These are phyloP conservation scores for Martiniozyma abietophila DNA, from an alignment of 805 yeast species.

Conservation along the genomic window DNA sequence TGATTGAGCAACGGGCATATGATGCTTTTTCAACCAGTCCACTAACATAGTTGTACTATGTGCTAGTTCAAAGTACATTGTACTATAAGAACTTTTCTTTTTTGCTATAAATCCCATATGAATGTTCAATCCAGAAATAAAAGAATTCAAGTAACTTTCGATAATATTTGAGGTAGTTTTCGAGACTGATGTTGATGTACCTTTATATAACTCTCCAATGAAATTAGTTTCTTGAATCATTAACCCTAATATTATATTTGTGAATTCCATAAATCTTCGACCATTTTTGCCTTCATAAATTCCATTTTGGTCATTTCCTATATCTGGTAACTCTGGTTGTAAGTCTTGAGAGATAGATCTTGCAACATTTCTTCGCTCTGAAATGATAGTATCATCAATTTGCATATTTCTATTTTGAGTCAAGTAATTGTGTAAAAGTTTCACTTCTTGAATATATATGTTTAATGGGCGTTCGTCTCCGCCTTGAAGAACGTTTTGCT, in stretches of 20 bases:
- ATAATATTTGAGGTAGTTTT: constrained; percentile 51
- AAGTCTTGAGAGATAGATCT: constrained; percentile 34
- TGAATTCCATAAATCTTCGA: constrained; percentile 14
- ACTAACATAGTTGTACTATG: constrained; percentile 11
- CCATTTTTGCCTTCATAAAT: constrained; percentile 21
- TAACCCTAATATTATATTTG: constrained; percentile 9
- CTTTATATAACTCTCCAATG: constrained; percentile 25
- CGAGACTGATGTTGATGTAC: constrained; percentile 29
- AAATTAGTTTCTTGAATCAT: constrained; percentile 16
- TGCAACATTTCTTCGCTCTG: constrained; percentile 30
- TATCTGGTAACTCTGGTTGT: constrained; percentile 29
- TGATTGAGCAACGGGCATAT: constrained; percentile 12
- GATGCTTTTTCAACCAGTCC: constrained; percentile 8
- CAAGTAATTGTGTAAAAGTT: constrained; percentile 39
- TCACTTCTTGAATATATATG: constrained; percentile 28
- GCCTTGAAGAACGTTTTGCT: constrained; percentile 2
- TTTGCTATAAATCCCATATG: constrained; percentile 32
- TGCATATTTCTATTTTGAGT: constrained; percentile 20
- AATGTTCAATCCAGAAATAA: constrained; percentile 28
- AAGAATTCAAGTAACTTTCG: constrained; percentile 35
- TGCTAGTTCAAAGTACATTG: constrained; percentile 47
- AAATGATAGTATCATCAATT: constrained; percentile 29
- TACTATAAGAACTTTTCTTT: constrained; percentile 38
- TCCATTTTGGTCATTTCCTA: constrained; percentile 24
- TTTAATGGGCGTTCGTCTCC: constrained; percentile 28